Base-by-base conservation (phyloP, 140 eudicot species). In the Oenanthe javanica region DNA sequence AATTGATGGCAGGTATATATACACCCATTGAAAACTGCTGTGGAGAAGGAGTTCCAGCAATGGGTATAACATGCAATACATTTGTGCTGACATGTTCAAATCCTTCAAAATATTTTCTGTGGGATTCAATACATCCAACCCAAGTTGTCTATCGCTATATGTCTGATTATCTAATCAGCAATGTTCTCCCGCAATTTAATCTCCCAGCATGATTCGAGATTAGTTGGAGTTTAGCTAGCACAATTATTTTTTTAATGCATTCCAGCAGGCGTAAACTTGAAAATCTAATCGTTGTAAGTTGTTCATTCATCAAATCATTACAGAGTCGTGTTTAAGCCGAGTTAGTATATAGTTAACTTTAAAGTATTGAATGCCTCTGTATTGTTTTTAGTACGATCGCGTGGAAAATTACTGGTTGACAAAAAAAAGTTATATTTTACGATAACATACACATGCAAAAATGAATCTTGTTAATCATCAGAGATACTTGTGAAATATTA, bases 51-150 rank as follows among this genome's bases (percentile, higher is more conserved):
- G 66, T 59, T 16, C 2, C 76, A 13, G 86, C 86, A 79, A 86
- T 89, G 40, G 90, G 87, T 21, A 82, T 76, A 40, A 61, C 84
- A 12, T 90, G 96, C 77, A 88, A 83, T 67, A 57, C 70, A 43
- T 18, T 81, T 31, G 80, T 83, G 64, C 86, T 87, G 43, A 38
- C 81, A 9, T 90, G 95, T 76, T 3, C 77, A 23, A 74, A 90
- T 78, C 85, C 88, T 16, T 81, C 86, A 38, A 61, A 55, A 16
- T 82, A 76, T 61, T 19, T 88, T 77, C 84, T 90, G 42, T 90
- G 87, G 54, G 96, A 90, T 84, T 82, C 89, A 75, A 13, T 85
- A 82, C 92, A 90, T 85, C 96, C 96, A n/a, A 84, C 85, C 0
- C 89, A 90, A 84, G 77, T 84, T 49, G 91, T 86, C 43, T 82